Evolutionary conservation across 805 yeast genomes (phyloP).

Genomic region (Isabelozyma pseudorhagii): DNA sequence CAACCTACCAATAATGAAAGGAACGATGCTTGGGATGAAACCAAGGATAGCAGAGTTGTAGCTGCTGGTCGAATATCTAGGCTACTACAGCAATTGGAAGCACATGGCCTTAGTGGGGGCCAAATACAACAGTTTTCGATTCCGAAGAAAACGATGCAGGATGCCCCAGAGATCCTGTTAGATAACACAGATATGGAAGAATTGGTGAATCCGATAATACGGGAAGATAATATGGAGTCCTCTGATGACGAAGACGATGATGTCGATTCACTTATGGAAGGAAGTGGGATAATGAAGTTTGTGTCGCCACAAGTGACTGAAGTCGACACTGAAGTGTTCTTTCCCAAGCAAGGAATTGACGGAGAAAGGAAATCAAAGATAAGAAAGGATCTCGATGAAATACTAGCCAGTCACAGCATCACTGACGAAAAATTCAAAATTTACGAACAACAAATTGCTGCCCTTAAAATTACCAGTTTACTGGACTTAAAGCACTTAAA

Average conservation of each 20-base stretch:
- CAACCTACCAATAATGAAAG: neutral
- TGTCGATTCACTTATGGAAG: neutral
- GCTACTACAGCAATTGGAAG: neutral
- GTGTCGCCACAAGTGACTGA: neutral
- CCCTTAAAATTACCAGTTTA: neutral
- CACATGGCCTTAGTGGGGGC: neutral
- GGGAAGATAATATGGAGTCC: neutral
- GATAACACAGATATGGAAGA: neutral
- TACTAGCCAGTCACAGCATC: neutral
- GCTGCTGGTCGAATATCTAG: neutral
- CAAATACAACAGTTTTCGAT: neutral
- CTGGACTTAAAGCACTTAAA: neutral
- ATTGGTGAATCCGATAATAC: neutral
- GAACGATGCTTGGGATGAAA: neutral
- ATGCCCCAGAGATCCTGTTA: neutral
- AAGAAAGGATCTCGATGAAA: neutral
- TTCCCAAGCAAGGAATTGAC: neutral
- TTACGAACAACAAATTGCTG: neutral
- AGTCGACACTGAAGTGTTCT: neutral
- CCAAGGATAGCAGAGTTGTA: neutral
- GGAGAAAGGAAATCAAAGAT: neutral
- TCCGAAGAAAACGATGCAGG: neutral
- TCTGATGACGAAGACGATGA: neutral
- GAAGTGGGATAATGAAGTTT: neutral
- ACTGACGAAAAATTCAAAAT: neutral